Evolutionary conservation across 2,329 filamentous ascomycete genomes (phyloP), one percentile per base, ranked within the genome.

Genomic region (Pseudogymnoascus sp.): DNA sequence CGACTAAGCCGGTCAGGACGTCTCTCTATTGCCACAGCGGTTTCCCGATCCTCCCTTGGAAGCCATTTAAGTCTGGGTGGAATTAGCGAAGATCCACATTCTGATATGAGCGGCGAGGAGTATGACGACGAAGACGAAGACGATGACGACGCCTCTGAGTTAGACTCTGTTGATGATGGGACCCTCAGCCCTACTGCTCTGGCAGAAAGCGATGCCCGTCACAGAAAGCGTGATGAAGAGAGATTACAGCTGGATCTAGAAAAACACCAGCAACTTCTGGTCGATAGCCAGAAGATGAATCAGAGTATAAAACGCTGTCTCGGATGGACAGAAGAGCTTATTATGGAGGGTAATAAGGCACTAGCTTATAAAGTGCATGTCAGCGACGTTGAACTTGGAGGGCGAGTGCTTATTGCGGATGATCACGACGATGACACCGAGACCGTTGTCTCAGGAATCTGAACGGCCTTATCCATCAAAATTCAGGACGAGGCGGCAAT

Each of bases 251-350:
- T 92, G 4, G 95, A 99, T 74, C 81, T 99, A 0, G 83, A 87
- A 3, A 93, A 93, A 72, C 95, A 99, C 74, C 90, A 92, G 68
- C 89, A 96, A 71, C 80, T 97, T 1, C 83, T 99, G 8, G 80
- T 92, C 40, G 93, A 96, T 73, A 95, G 89, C 68, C 92, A 97
- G 72, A 96, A 92, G 78, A 92, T 97, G 80, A 97, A 97, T 73
- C 90, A 96, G 74, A 96, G 90, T 74, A 83, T 99, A 53, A 96
- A 91, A 74, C 84, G 91, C 59, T 99, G 95, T 74, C 81, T 97
- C 35, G 87, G 87, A 68, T 93, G 91, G 84, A 96, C 93, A 0
- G 93, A 99, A 72, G 87, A 90, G 67, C 82, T 99, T 50, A 96
- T 99, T 74, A 87, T 85, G 60, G 92, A 97, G 69, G 95, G 89